Conservation (phyloP, 768 basidiomycete genomes). For the Boletales sp. region DNA sequence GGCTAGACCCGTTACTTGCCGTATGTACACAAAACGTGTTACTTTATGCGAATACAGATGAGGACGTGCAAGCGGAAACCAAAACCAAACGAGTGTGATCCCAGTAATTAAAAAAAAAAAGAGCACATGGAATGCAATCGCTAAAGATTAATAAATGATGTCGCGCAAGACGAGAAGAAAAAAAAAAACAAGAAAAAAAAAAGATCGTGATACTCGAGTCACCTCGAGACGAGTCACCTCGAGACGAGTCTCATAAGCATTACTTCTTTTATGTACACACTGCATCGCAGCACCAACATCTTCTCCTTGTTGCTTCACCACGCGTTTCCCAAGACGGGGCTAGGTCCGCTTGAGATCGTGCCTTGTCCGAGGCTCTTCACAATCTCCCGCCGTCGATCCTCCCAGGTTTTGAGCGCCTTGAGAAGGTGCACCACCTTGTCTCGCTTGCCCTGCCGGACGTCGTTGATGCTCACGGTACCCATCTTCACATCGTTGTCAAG, state of each 20-base stretch:
- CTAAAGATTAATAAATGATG: slow-evolving; percentile 4
- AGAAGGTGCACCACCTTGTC: slow-evolving; percentile 81
- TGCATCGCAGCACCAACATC: not conserved
- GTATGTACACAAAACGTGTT: not conserved
- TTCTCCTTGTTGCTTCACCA: slow-evolving; percentile 2
- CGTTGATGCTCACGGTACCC: slow-evolving; percentile 91
- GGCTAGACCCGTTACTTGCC: too few relatives aligned
- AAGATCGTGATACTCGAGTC: slow-evolving; percentile 19
- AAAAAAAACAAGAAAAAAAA: not conserved
- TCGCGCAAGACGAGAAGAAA: not conserved
- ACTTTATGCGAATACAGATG: slow-evolving; percentile 10
- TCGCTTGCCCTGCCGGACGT: slow-evolving; percentile 77
- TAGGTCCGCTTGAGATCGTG: slow-evolving; percentile 14
- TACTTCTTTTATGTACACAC: too few relatives aligned
- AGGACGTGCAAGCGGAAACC: slow-evolving; percentile 3
- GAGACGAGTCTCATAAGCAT: not conserved
- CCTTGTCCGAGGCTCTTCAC: slow-evolving; percentile 49
- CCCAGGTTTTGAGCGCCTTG: slow-evolving; percentile 73
- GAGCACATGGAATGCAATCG: slow-evolving; percentile 2
- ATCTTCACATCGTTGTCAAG: slow-evolving; percentile 91
- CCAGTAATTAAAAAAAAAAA: not conserved
- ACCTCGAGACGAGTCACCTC: slow-evolving; percentile 5
- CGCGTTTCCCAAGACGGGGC: not conserved
- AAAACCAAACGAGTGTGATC: slow-evolving; percentile 4
- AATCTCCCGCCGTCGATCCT: slow-evolving; percentile 65